Base-by-base conservation (phyloP, 257 asterid species). In the Fraxinus pennsylvanica region DNA sequence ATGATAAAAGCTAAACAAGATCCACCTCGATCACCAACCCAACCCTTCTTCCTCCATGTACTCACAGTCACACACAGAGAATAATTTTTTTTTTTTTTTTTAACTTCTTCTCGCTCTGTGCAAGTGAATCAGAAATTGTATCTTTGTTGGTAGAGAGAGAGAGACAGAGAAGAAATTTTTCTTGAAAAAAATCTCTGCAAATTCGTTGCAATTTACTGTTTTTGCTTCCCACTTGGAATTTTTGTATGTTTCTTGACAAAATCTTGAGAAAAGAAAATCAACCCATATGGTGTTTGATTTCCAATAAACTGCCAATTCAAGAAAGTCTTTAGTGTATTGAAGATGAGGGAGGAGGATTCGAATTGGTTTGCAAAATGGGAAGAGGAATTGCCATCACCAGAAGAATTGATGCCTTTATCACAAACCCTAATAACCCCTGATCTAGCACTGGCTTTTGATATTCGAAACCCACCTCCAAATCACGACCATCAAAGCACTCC, bases 281-380 rank as follows among this genome's bases (percentile, higher is more conserved):
- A 57, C 66, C 66, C 12, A 7, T 57, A 7, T 5, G n/a, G 66
- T 57, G 7, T 57, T n/a, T n/a, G 27, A 5, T 57, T 57, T 0
- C 22, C 65, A 5, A n/a, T n/a, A 54, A 54, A 54, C 65, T 54
- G 9, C 27, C 27, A 6, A n/a, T 54, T 54, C 65, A 19, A 54
- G 65, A 54, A 54, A 15, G 6, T 17, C 5, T 17, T 54, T 54
- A n/a, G 65, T 54, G 27, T n/a, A 10, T 41, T 41, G 15, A 54
- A 54, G 9, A 54, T 93, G 98, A 93, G 90, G 80, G 98, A 90
- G 71, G 98, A 93, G 4, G 94, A 93, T 65, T 88, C 96, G 14
- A 91, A 83, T 84, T 90, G 98, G 98, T 91, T 93, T 78, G 82
- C 89, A 9, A 91, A 86, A 84, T 93, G 98, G 98, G 97, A 90